A percentile compares a stretch with the other conserved stretches of the same genome.
These are phyloP conservation scores for Mortierella sp. DNA, from an alignment of 371 early-diverging fungal species.

Conservation along the genomic window DNA sequence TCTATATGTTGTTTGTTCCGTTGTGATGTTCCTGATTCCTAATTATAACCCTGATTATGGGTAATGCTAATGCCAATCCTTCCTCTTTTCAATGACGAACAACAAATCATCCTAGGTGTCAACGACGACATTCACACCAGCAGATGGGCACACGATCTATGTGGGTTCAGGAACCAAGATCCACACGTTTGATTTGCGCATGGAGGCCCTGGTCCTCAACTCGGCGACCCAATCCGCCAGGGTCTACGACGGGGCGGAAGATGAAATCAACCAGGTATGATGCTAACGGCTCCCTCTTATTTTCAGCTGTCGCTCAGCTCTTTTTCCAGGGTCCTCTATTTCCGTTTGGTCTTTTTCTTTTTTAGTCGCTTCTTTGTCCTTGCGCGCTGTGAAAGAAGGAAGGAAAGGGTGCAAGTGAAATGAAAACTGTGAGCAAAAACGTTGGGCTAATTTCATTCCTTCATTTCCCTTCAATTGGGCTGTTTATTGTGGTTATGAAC, in stretches of 20 bases:
- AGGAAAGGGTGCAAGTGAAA: neutral
- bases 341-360: neutral
- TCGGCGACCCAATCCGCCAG: constrained; percentile 20
- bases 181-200: constrained; percentile 36
- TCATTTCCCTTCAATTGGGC: neutral
- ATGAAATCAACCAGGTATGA: constrained; percentile 51
- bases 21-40: neutral
- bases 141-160: constrained; percentile 49
- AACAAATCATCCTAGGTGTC: constrained; percentile 20
- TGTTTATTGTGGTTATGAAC: neutral
- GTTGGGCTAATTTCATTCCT: constrained; percentile 6
- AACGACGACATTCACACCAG: constrained; percentile 34
- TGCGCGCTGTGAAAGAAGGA: neutral
- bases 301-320: neutral
- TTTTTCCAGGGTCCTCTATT: constrained; percentile 5
- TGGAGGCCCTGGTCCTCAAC: constrained; percentile 42
- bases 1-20: neutral
- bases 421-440: neutral
- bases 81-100: neutral
- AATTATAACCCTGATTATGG: neutral
- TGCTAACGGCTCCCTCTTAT: neutral
- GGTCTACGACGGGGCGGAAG: constrained; percentile 43
- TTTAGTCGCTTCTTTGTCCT: neutral
- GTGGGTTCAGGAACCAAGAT: constrained; percentile 48
- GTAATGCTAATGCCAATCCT: neutral